These are phyloP conservation scores for Cunninghamia lanceolata DNA, from an alignment of 75 land plant species.

Conservation along the genomic window DNA sequence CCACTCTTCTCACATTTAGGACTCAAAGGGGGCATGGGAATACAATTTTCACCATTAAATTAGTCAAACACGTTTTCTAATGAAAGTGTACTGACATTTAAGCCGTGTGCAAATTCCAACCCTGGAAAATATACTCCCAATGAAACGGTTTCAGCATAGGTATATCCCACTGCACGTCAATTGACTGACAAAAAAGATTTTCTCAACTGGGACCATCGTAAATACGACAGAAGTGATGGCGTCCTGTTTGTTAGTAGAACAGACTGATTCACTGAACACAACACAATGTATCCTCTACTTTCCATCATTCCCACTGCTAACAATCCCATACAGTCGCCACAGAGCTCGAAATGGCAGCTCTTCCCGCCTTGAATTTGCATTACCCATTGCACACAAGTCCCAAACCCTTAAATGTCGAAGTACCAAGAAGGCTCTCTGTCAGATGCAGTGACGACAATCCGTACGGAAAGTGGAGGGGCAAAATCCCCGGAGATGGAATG, in stretches of 20 bases:
- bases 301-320: background rate
- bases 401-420: background rate
- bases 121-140: too few species aligned
- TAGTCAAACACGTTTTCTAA: too few species aligned
- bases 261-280: background rate
- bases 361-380: conserved; percentile 1
- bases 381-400: background rate
- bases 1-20: too few species aligned
- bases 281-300: background rate
- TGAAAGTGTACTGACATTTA: too few species aligned
- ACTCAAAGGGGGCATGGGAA: too few species aligned
- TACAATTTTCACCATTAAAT: too few species aligned
- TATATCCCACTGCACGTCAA: background rate
- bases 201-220: background rate
- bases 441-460: conserved; percentile 1
- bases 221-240: background rate
- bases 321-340: background rate
- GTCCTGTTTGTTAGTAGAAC: background rate
- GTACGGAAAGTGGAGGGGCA: background rate
- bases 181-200: background rate
- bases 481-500: background rate
- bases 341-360: background rate
- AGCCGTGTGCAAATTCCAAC: too few species aligned
- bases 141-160: too few species aligned
- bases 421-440: background rate